A percentile compares a stretch with the other conserved stretches of the same genome.
These are phyloP conservation scores for Kodamaea hsintzibuensis DNA, from an alignment of 805 yeast genomes.

Conservation along the genomic window DNA sequence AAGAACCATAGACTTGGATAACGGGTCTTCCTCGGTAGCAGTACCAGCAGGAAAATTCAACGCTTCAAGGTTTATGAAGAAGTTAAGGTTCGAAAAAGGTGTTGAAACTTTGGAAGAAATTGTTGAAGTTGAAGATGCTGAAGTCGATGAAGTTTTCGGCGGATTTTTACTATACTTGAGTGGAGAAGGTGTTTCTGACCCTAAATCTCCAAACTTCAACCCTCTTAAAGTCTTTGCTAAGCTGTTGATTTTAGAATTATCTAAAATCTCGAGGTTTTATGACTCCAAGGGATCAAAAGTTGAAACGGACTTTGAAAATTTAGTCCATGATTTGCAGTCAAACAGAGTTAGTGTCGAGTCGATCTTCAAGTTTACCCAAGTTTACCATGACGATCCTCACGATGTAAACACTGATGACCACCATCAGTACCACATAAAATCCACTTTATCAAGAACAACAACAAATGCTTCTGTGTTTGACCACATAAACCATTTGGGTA, in stretches of 20 bases:
- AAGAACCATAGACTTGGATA: slow-evolving; percentile 5
- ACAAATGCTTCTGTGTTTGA: slow-evolving; percentile 30
- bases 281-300: slow-evolving; percentile 47
- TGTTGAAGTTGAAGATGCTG: slow-evolving; percentile 8
- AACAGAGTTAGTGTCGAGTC: slow-evolving; percentile 29
- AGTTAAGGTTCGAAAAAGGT: slow-evolving; percentile 16
- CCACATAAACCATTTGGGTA: slow-evolving; percentile 28
- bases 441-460: slow-evolving; percentile 22
- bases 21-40: slow-evolving; percentile 4
- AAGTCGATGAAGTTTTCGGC: not conserved
- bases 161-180: not conserved
- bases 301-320: slow-evolving; percentile 44
- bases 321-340: slow-evolving; percentile 27
- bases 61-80: slow-evolving; percentile 18
- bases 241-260: slow-evolving; percentile 48
- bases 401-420: slow-evolving; percentile 17
- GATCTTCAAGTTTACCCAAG: slow-evolving; percentile 25
- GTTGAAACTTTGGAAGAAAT: slow-evolving; percentile 5
- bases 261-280: slow-evolving; percentile 55
- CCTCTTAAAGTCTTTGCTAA: slow-evolving; percentile 47
- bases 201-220: slow-evolving; percentile 13
- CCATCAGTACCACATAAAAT: slow-evolving; percentile 20
- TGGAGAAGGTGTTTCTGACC: not conserved
- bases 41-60: slow-evolving; percentile 9
- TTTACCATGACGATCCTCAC: slow-evolving; percentile 19